phyloP scores from a whole-genome alignment of 768 basidiomycete genomes.

The Boletus patriciae region DNA sequence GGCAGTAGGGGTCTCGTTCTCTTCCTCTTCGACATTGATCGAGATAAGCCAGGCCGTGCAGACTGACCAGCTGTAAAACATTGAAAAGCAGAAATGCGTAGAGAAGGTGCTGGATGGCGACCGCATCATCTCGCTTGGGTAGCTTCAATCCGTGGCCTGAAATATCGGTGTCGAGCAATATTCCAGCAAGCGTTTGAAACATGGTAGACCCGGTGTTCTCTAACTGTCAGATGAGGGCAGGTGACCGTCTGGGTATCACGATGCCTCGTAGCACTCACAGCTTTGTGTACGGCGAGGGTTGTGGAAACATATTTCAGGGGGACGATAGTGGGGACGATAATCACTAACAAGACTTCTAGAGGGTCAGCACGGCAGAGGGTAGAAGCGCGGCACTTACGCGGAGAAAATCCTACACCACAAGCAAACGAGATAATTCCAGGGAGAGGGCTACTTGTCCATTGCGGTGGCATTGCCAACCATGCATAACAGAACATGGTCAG shows the following conservation, averaged over 20 bases:
- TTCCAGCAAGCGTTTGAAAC: constrained; percentile 70
- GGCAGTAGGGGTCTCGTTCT: constrained; percentile 14
- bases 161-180: constrained; percentile 51
- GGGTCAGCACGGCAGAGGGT: constrained; percentile 1
- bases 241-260: not conserved
- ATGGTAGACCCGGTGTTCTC: constrained; percentile 75
- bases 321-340: constrained; percentile 73
- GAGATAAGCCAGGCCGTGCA: constrained; percentile 49
- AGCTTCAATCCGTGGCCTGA: constrained; percentile 2
- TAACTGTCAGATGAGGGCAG: constrained; percentile 41
- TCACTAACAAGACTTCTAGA: constrained; percentile 61
- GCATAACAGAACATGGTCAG: constrained; percentile 60
- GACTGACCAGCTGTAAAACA: constrained; percentile 51
- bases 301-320: constrained; percentile 73
- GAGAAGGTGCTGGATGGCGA: constrained; percentile 54
- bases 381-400: constrained; percentile 41
- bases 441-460: constrained; percentile 53
- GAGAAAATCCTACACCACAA: constrained; percentile 70
- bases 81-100: constrained; percentile 59
- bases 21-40: constrained; percentile 42
- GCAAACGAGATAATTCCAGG: constrained; percentile 65
- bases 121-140: constrained; percentile 30
- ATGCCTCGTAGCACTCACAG: constrained; percentile 44
- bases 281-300: constrained; percentile 75
- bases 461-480: constrained; percentile 66